These are phyloP conservation scores for Sphagnum magellanicum DNA, from an alignment of 228 moss, liverwort and hornwort genomes.

Conservation along the genomic window DNA sequence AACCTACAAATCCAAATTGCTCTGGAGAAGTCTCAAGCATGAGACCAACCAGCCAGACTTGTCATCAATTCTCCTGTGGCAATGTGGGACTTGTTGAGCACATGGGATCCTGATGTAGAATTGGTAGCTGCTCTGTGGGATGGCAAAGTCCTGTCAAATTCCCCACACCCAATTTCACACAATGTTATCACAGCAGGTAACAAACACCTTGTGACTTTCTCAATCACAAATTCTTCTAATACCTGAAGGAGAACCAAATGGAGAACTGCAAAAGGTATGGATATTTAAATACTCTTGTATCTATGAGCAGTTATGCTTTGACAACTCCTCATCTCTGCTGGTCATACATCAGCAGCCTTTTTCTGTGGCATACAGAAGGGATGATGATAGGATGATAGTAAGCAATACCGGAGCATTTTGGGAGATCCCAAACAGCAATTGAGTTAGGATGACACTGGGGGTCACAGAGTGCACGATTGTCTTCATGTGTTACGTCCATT, in stretches of 20 bases:
- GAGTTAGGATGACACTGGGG: slow-evolving; percentile 56
- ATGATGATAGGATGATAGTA: background rate
- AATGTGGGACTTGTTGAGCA: slow-evolving; percentile 65
- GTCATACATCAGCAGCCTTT: background rate
- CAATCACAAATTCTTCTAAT: background rate
- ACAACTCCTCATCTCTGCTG: background rate
- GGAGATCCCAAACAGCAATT: slow-evolving; percentile 96
- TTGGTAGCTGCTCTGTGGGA: slow-evolving; percentile 50
- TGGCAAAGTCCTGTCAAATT: slow-evolving; percentile 69
- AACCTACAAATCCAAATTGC: too few relatives aligned
- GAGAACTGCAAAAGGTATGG: background rate
- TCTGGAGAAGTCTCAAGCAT: too few relatives aligned
- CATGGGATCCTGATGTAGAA: slow-evolving; percentile 64
- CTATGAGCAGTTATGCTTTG: background rate
- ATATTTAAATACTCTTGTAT: background rate
- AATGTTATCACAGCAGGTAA: background rate
- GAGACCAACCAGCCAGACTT: too few relatives aligned
- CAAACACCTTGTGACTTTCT: background rate
- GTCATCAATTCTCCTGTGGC: slow-evolving; percentile 3
- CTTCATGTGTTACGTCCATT: slow-evolving; percentile 90
- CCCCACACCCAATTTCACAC: background rate
- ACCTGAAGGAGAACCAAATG: too few relatives aligned
- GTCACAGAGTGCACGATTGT: slow-evolving; percentile 81
- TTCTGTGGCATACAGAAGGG: background rate
- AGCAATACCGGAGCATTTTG: slow-evolving; percentile 70